Evolutionary conservation across 257 asterid genomes (phyloP), one percentile per base, ranked within the genome.

Genomic region (Nicotiana tabacum): DNA sequence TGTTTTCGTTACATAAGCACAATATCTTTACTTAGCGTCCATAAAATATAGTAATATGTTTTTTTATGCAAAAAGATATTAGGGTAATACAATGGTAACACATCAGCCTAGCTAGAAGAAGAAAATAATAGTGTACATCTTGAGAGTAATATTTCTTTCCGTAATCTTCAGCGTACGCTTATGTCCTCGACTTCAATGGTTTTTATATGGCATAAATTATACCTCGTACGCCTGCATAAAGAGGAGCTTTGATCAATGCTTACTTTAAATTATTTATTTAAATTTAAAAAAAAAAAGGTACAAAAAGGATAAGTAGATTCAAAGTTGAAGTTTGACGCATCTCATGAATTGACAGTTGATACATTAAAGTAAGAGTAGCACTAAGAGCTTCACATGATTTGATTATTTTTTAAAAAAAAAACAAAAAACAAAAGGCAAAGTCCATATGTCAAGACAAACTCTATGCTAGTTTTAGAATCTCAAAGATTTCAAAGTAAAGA

Each of bases 151-250:
- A 13, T 48, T 30, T 27, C 43, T 74, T 74, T 16, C 6, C 7
- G 12, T 72, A 72, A 46, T 21, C 60, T 1, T 21, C 79, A 15
- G 9, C 64, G 16, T 27, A 76, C 51, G 76, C 3, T 0, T 39
- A 66, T 16, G 5, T 48, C 79, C 15, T 76, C 17, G 27, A 51
- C 62, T 74, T 46, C 43, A 74, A 12, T 4, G 43, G 80, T 51
- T 11, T 11, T 53, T 53, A 13, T 53, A 13, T 53, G 58, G 58
- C 18, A 13, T 53, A 11, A 53, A 27, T 15, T 27, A 13, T 48
- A 74, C 80, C 64, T 74, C 64, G 62, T 51, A 76, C 16, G 11
- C 80, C 80, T 76, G 80, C 33, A 48, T 30, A 76, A 74, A 27
- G 64, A 27, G 43, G 4, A 51, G 13, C 27, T 76, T 51, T 51